Evolutionary conservation across 140 eudicot genomes (phyloP), one percentile per base, ranked within the genome.

Genomic region (Erigeron philadelphicus): DNA sequence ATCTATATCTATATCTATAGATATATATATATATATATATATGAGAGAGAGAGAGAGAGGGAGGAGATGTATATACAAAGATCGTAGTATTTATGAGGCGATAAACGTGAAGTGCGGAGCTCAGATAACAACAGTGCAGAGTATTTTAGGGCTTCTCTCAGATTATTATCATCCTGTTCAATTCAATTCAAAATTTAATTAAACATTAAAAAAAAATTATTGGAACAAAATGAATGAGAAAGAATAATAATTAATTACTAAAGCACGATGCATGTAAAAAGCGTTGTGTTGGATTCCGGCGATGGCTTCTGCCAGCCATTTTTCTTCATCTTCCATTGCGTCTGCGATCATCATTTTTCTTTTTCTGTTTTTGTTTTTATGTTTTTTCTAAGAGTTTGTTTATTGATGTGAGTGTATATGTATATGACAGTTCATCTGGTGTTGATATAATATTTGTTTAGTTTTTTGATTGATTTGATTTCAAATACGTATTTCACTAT

Each of bases 241-340:
- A 46, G 1, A 19, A 13, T 67, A 64, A 68, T 15, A 44, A 16
- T 43, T 16, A 35, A 42, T 74, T 84, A 92, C 98, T 92, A 93
- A 59, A 60, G 98, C 98, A 66, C 88, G 98, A 69, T 86, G 96
- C 94, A 93, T 76, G 68, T 81, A 93, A 82, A 83, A 93, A 12
- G 98, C 98, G 84, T 93, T 89, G 85, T 93, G 95, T 79, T 93
- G 98, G 67, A 93, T 85, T 48, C 90, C 90, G 52, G 98, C 98
- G 84, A 93, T 85, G 23, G 96, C 98, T 80, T 93, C 96, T 6
- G 98, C 98, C 0, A 93, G 84, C 98, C 98, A 93, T 80, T 93
- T 93, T 76, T 93, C 98, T 79, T 92, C 98, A 82, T 92, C 98
- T 56, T 88, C 96, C 71, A 88, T 86, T 40, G 84, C 92, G 68